phyloP scores from a whole-genome alignment of 495 filamentous ascomycete species.

The Amorphotheca resinae region DNA sequence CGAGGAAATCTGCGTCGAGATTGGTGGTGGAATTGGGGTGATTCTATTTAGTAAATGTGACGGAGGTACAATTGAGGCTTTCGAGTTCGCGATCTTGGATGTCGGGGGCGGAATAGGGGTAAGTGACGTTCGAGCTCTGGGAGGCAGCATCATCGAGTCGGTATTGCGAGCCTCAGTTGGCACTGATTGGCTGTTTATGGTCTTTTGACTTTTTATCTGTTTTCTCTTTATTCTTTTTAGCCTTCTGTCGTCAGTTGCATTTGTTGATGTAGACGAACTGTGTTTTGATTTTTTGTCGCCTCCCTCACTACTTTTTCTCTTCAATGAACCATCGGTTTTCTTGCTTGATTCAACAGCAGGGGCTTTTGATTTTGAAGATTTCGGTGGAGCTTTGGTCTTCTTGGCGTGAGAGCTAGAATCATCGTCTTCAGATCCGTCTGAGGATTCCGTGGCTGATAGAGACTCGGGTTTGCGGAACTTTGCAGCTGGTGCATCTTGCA shows the following conservation, averaged over 20 bases:
- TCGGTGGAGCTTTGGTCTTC: constrained; percentile 2
- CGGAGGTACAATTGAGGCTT: not conserved
- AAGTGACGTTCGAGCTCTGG: not conserved
- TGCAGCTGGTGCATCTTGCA: constrained; percentile 14
- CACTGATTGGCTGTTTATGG: constrained; percentile 8
- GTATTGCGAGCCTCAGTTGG: constrained; percentile 5
- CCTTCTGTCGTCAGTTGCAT: constrained; percentile 5
- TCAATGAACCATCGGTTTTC: not conserved
- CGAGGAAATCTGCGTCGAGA: not conserved
- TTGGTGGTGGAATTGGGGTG: not conserved
- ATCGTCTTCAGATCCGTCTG: not conserved
- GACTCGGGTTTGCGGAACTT: constrained; percentile 2
- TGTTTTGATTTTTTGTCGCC: constrained; percentile 6
- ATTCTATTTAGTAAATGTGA: not conserved
- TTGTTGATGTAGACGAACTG: constrained; percentile 16
- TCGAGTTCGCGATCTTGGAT: not conserved
- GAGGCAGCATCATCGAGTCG: not conserved
- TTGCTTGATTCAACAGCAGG: not conserved
- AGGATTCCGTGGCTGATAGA: not conserved
- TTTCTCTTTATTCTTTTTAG: constrained; percentile 17
- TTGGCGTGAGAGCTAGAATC: constrained; percentile 4
- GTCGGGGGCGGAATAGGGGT: constrained; percentile 7
- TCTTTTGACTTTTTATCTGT: constrained; percentile 8
- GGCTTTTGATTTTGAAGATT: not conserved
- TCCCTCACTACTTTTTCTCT: constrained; percentile 8